Evolutionary conservation across 306 rosid genomes (phyloP).

Genomic region (Glycine tomentella): DNA sequence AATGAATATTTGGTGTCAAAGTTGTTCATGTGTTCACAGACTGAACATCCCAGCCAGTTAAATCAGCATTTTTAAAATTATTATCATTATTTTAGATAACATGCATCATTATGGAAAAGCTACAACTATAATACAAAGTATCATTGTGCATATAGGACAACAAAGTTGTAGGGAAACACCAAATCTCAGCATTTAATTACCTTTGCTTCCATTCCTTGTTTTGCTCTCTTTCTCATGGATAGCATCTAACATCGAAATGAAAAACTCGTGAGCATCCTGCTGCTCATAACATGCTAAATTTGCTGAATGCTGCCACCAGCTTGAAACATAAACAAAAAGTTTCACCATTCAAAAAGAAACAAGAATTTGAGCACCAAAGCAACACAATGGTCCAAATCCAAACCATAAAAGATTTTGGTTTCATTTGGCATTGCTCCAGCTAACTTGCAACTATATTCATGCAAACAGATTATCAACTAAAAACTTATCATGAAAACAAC

Average conservation of each 20-base stretch:
- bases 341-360: conserved; percentile 57
- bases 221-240: conserved; percentile 85
- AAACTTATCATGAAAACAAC: conserved; percentile 36
- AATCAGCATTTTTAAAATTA: background rate
- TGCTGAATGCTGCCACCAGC: conserved; percentile 99
- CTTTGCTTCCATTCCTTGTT: conserved; percentile 65
- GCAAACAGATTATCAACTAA: conserved; percentile 35
- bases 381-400: conserved; percentile 41
- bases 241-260: conserved; percentile 92
- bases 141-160: conserved; percentile 1
- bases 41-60: conserved; percentile 11
- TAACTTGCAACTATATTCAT: conserved; percentile 43
- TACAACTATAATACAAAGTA: conserved; percentile 10
- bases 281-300: conserved; percentile 93
- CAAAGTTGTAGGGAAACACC: conserved; percentile 31
- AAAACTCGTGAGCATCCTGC: conserved; percentile 98
- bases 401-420: conserved; percentile 35
- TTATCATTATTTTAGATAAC: background rate
- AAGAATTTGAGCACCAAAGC: conserved; percentile 41
- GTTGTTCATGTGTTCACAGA: conserved; percentile 29
- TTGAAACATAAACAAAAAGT: conserved; percentile 71
- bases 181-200: conserved; percentile 50
- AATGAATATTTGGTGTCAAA: conserved; percentile 21
- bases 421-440: conserved; percentile 35
- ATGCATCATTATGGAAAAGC: background rate